These are phyloP conservation scores for Dothistroma septosporum DNA, from an alignment of 2,329 filamentous ascomycete genomes.

Conservation along the genomic window DNA sequence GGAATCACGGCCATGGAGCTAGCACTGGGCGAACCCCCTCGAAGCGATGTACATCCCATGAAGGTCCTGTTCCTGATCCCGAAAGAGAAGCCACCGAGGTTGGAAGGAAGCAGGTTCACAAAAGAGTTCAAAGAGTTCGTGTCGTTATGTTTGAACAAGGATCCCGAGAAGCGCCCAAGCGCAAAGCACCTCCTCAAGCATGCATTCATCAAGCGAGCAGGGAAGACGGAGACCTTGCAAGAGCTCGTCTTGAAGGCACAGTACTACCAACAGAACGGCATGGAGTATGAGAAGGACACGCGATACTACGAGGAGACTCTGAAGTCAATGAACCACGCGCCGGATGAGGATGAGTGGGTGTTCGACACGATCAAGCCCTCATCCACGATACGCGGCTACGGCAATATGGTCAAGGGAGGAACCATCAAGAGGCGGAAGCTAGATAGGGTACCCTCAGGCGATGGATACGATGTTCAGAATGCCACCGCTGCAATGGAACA, in stretches of 20 bases:
- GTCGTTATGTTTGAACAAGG: constrained; percentile 83
- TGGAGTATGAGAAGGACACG: constrained; percentile 45
- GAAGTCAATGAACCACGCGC: constrained; percentile 42
- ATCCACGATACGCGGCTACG: constrained; percentile 53
- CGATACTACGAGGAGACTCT: constrained; percentile 94
- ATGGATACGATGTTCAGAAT: constrained; percentile 33
- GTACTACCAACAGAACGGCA: constrained; percentile 63
- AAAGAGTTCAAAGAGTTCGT: constrained; percentile 91
- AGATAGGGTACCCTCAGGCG: constrained; percentile 43
- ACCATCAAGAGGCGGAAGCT: constrained; percentile 50
- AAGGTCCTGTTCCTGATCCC: constrained; percentile 90
- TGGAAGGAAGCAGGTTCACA: constrained; percentile 63
- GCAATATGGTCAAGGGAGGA: constrained; percentile 43
- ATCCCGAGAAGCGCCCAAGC: constrained; percentile 76
- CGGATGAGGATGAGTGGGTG: constrained; percentile 82
- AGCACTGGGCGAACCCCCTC: constrained; percentile 81
- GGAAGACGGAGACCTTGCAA: constrained; percentile 81
- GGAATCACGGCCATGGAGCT: constrained; percentile 90
- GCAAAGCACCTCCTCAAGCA: constrained; percentile 86
- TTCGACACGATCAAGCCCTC: constrained; percentile 82
- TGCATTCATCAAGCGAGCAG: constrained; percentile 80
- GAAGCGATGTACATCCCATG: constrained; percentile 84
- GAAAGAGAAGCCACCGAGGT: constrained; percentile 75
- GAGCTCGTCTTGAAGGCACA: constrained; percentile 81
- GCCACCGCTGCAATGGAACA: constrained; percentile 38